Conservation (phyloP, 2,329 filamentous ascomycete species). For the Cladosporium sp. region DNA sequence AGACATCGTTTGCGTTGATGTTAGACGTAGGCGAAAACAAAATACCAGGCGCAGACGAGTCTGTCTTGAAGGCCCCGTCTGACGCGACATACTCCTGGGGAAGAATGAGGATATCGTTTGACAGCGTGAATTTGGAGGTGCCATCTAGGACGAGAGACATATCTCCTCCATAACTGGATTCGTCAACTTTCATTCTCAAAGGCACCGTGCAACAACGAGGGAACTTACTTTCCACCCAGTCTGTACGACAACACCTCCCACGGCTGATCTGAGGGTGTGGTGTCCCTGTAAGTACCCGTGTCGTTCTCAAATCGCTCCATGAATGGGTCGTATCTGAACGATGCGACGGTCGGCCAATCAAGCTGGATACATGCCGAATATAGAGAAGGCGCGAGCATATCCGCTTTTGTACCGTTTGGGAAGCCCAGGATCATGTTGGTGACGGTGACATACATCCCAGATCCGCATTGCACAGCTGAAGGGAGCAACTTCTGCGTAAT, state of each 20-base stretch:
- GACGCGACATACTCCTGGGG: conserved; percentile 19
- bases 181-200: not conserved
- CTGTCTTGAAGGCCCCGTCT: conserved; percentile 15
- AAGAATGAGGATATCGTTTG: conserved; percentile 22
- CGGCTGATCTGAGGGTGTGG: not conserved
- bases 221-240: conserved; percentile 20
- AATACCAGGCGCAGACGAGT: conserved; percentile 17
- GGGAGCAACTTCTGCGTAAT: no score
- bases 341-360: no score
- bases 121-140: conserved; percentile 17
- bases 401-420: no score
- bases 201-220: not conserved
- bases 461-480: no score
- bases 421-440: no score
- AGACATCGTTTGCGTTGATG: conserved; percentile 19
- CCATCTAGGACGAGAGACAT: conserved; percentile 16
- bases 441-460: no score
- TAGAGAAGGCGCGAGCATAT: no score
- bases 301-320: conserved; percentile 17
- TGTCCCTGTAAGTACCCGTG: conserved; percentile 2
- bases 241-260: conserved; percentile 12
- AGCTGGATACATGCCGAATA: no score
- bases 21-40: conserved; percentile 6
- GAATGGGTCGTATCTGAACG: conserved; percentile 20
- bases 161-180: conserved; percentile 19